phyloP scores from a whole-genome alignment of 257 asterid genomes.

The Forsythia suspensa region DNA sequence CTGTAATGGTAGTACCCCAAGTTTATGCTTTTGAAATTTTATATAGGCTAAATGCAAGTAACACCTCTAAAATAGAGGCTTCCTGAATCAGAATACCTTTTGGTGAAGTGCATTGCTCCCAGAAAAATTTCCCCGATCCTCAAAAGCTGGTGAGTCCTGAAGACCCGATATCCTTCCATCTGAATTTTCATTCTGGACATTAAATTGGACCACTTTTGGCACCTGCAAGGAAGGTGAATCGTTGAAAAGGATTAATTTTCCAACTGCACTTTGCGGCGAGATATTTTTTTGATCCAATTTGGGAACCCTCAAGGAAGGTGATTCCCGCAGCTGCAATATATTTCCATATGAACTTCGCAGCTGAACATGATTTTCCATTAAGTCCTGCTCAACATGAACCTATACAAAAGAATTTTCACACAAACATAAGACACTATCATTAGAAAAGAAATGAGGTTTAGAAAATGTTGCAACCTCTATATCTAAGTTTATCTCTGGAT shows the following conservation, averaged over 20 bases:
- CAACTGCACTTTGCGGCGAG: slow-evolving; percentile 12
- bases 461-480: slow-evolving; percentile 47
- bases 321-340: not conserved
- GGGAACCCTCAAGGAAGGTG: slow-evolving; percentile 16
- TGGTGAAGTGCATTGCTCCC: slow-evolving; percentile 2
- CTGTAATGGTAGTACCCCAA: not conserved
- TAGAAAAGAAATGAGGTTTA: not conserved
- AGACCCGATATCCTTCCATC: slow-evolving; percentile 1
- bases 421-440: not conserved
- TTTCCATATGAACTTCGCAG: not conserved
- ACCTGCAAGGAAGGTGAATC: slow-evolving; percentile 17
- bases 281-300: slow-evolving; percentile 4
- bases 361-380: slow-evolving; percentile 9
- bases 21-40: slow-evolving; percentile 10
- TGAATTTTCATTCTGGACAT: slow-evolving; percentile 4
- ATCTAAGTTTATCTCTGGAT: slow-evolving; percentile 45
- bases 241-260: slow-evolving; percentile 3
- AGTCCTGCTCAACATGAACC: slow-evolving; percentile 38
- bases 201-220: slow-evolving; percentile 20
- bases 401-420: slow-evolving; percentile 17
- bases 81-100: slow-evolving; percentile 27
- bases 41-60: not conserved
- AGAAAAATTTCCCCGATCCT: slow-evolving; percentile 11
- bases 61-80: not conserved
- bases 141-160: slow-evolving; percentile 15